A percentile compares a stretch with the other conserved stretches of the same genome.
These are phyloP conservation scores for Geotrichum citri-aurantii DNA, from an alignment of 1,139 yeast species.

Conservation along the genomic window DNA sequence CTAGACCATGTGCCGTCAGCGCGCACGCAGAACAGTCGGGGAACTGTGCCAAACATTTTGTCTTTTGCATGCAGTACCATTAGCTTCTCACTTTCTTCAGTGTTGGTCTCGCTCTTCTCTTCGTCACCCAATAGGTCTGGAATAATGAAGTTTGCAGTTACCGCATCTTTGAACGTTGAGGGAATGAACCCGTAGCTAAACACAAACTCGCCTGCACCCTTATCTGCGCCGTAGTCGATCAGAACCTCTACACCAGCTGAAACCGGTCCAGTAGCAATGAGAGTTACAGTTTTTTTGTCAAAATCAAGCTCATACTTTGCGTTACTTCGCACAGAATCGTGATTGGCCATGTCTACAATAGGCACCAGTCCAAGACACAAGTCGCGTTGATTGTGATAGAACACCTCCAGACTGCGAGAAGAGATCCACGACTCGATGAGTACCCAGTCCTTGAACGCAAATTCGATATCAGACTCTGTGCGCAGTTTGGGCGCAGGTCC, in stretches of 20 bases:
- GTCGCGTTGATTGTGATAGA: constrained; percentile 19
- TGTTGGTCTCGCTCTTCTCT: constrained; percentile 17
- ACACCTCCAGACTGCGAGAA: constrained; percentile 30
- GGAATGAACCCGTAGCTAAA: constrained; percentile 41
- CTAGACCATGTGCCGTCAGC: constrained; percentile 4
- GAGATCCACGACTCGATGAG: constrained; percentile 35
- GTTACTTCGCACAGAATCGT: constrained; percentile 27
- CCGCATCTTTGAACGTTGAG: constrained; percentile 18
- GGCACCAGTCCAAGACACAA: constrained; percentile 33
- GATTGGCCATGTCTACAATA: constrained; percentile 37
- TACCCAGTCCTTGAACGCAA: constrained; percentile 27
- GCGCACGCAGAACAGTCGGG: constrained; percentile 9
- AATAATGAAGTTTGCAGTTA: constrained; percentile 22
- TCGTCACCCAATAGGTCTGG: constrained; percentile 23
- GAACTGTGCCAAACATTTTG: constrained; percentile 14
- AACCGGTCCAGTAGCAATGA: constrained; percentile 20
- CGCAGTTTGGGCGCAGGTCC: constrained; percentile 17
- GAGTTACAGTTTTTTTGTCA: constrained; percentile 26
- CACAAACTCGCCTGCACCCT: constrained; percentile 36
- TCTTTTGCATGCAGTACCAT: constrained; percentile 18
- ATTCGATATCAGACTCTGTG: constrained; percentile 18
- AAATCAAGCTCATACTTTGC: constrained; percentile 33
- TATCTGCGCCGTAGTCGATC: constrained; percentile 37
- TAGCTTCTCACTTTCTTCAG: constrained; percentile 16
- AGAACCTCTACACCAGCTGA: constrained; percentile 29